Conservation (phyloP, 345 rosid species). For the Dipteronia dyeriana region DNA sequence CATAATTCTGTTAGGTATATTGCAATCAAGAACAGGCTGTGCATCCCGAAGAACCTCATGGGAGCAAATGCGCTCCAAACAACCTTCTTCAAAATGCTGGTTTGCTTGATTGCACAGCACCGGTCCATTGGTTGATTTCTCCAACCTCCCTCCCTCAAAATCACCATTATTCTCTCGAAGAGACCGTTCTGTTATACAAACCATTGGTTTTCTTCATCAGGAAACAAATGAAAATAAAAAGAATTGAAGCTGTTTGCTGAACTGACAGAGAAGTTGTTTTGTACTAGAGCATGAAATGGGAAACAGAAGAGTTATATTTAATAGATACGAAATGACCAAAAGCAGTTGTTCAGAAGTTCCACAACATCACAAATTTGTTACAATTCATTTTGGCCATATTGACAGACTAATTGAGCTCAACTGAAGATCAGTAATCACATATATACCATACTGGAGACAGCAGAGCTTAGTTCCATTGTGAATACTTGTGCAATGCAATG, state of each 20-base stretch:
- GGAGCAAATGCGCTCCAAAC: conserved; percentile 72
- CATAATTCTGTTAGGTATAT: conserved; percentile 49
- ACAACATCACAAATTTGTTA: neutral
- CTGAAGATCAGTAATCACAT: neutral
- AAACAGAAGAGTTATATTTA: conserved; percentile 2
- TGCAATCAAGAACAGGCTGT: conserved; percentile 38
- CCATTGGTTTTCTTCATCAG: conserved; percentile 21
- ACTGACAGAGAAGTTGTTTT: neutral
- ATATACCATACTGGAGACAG: neutral
- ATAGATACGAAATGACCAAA: neutral
- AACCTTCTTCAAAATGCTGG: conserved; percentile 40
- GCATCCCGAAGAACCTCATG: conserved; percentile 81
- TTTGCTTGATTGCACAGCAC: conserved; percentile 35
- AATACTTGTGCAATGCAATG: too few species aligned
- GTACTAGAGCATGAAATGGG: neutral
- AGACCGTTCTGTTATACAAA: conserved; percentile 47
- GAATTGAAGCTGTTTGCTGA: conserved; percentile 9
- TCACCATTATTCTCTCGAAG: conserved; percentile 37
- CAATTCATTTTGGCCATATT: neutral
- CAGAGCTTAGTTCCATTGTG: neutral
- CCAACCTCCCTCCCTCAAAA: conserved; percentile 33
- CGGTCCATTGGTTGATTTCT: conserved; percentile 37
- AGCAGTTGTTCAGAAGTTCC: neutral
- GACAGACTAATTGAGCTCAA: neutral
- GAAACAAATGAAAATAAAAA: neutral